Evolutionary conservation across 2,329 filamentous ascomycete species (phyloP), one percentile per base, ranked within the genome.

Genomic region (Cephalotrichum gorgonifer): DNA sequence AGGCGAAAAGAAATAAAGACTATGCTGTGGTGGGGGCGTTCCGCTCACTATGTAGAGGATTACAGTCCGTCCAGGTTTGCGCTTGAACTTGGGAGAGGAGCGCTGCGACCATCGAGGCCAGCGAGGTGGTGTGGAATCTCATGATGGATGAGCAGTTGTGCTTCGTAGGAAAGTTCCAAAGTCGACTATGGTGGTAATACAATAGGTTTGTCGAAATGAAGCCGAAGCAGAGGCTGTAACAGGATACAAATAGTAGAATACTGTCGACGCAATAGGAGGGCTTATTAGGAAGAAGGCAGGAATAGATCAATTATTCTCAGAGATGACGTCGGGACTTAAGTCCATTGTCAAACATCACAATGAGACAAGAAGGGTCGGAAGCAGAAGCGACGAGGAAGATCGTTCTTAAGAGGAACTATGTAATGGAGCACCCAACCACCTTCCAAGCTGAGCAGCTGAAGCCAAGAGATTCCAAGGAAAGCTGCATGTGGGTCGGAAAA

Each of bases 11-110:
- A 41, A 15, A 23, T 2, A n/a, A n/a, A n/a, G n/a, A n/a, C n/a
- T n/a, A n/a, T n/a, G n/a, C n/a, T n/a, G n/a, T n/a, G n/a, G n/a
- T n/a, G n/a, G 30, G 5, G 4, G 33, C 22, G 25, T 4, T 20
- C 11, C 26, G 54, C 63, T 55, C 61, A 67, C 65, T 60, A 49
- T 59, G 57, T 41, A 68, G 53, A 20, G 67, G 67, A 48, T 70
- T 70, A 55, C 67, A 70, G 51, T 52, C 56, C 48, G 65, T 68
- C 56, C 60, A 70, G 50, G 67, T 70, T 51, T 70, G 67, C 6
- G 66, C 66, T 27, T 58, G 57, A 25, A 51, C 61, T 23, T 56
- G 50, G 23, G 53, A 51, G 25, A 57, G 44, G 33, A 64, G 50
- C 38, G 62, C 54, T 38, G 56, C 51, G 4, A 53, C 51, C 27